phyloP scores from a whole-genome alignment of 495 filamentous ascomycete species.

The Lichina pygmaea region DNA sequence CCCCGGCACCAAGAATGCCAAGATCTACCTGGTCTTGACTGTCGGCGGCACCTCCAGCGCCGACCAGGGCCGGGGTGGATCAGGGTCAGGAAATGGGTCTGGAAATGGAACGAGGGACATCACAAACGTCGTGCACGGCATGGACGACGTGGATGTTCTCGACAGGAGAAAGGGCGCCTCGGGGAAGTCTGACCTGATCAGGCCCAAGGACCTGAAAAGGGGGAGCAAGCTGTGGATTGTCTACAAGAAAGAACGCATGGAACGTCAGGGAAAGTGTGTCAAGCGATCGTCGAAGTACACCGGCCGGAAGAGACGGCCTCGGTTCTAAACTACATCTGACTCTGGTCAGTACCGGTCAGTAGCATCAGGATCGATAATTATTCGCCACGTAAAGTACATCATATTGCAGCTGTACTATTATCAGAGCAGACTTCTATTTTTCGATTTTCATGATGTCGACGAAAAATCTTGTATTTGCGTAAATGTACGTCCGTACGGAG shows the following conservation, averaged over 20 bases:
- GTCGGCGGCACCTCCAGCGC: conserved; percentile 31
- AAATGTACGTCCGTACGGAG: too few species aligned
- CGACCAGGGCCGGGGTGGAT: not conserved
- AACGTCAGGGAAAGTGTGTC: conserved; percentile 77
- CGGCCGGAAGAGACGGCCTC: conserved; percentile 60
- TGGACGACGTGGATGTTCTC: conserved; percentile 63
- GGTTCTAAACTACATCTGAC: too few species aligned
- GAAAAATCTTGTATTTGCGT: too few species aligned
- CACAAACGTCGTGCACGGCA: conserved; percentile 55
- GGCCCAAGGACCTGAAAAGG: conserved; percentile 31
- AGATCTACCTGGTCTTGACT: conserved; percentile 80
- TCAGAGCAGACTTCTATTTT: too few species aligned
- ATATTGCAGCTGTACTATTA: too few species aligned
- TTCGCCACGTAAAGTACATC: too few species aligned
- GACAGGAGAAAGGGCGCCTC: conserved; percentile 27
- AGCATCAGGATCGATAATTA: too few species aligned
- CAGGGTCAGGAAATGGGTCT: conserved; percentile 23
- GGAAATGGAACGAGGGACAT: conserved; percentile 39
- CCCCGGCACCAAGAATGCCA: conserved; percentile 78
- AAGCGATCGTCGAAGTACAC: conserved; percentile 81
- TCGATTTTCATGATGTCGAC: too few species aligned
- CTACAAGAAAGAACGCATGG: conserved; percentile 89
- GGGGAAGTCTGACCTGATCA: conserved; percentile 22
- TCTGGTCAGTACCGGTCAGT: too few species aligned
- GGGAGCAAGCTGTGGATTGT: conserved; percentile 76